phyloP scores from a whole-genome alignment of 2,329 filamentous ascomycete species.

The Beauveria asiatica region DNA sequence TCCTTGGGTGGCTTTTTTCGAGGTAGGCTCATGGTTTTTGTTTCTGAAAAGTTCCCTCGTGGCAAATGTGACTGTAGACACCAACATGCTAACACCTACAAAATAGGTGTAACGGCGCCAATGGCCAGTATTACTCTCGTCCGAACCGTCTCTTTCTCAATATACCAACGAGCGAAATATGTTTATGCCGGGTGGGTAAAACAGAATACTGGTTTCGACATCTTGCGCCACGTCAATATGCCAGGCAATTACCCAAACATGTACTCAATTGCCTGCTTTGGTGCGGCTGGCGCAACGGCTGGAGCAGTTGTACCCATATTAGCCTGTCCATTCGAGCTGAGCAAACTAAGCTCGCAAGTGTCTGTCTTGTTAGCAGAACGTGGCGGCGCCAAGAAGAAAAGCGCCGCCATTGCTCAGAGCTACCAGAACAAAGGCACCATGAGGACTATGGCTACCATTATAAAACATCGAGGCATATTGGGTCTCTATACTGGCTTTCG shows the following conservation, averaged over 20 bases:
- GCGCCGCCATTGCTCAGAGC: conserved; percentile 54
- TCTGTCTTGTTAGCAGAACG: conserved; percentile 62
- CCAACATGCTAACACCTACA: neutral
- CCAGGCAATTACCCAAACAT: conserved; percentile 62
- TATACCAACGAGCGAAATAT: conserved; percentile 72
- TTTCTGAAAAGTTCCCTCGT: neutral
- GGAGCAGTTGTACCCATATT: conserved; percentile 73
- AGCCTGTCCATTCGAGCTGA: conserved; percentile 81
- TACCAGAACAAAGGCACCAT: conserved; percentile 73
- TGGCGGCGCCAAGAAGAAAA: conserved; percentile 31
- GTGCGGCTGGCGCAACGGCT: conserved; percentile 67
- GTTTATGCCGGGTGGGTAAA: conserved; percentile 63
- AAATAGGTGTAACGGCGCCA: conserved; percentile 64
- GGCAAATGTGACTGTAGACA: neutral
- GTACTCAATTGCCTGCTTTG: conserved; percentile 68
- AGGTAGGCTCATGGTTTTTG: conserved; percentile 39
- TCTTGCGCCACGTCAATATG: conserved; percentile 63
- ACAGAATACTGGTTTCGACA: conserved; percentile 57
- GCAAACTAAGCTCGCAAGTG: conserved; percentile 81
- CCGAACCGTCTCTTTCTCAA: conserved; percentile 68
- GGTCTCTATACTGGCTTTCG: conserved; percentile 77
- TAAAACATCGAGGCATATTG: conserved; percentile 61
- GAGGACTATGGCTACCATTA: conserved; percentile 66
- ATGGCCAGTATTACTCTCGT: conserved; percentile 71
- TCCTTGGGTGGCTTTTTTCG: conserved; percentile 71